Evolutionary conservation across 192 early-diverging fungal genomes (phyloP).

Genomic region (Tieghemiomyces parasiticus): DNA sequence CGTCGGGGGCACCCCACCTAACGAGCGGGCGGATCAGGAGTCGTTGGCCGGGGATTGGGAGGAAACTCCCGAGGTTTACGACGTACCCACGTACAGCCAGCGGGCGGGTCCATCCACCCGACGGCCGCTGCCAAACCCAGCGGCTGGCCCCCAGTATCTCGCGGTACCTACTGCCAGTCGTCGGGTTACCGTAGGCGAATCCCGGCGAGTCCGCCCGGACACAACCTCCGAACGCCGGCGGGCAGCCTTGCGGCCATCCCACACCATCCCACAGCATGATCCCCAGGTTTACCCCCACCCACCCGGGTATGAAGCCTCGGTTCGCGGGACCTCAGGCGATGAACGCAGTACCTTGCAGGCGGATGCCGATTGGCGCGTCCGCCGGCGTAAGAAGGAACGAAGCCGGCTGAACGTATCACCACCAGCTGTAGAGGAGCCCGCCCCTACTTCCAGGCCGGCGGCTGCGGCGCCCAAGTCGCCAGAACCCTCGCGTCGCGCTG

Average conservation of each 20-base stretch:
- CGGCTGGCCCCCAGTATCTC: not conserved
- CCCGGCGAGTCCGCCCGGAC: not conserved
- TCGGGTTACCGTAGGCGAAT: not conserved
- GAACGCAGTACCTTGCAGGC: not conserved
- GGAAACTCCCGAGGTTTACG: too few relatives aligned
- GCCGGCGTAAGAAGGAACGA: slow-evolving; percentile 5
- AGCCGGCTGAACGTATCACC: not conserved
- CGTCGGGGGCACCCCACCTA: not conserved
- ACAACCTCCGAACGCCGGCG: not conserved
- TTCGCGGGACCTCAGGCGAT: not conserved
- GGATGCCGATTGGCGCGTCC: not conserved
- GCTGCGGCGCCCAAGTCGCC: not conserved
- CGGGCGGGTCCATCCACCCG: not conserved
- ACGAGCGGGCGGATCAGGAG: not conserved
- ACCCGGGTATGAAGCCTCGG: not conserved
- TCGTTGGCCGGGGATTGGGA: not conserved
- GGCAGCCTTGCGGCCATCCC: not conserved
- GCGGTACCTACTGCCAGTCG: not conserved
- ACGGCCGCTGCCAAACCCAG: not conserved
- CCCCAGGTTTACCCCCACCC: not conserved
- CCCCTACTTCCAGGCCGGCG: not conserved
- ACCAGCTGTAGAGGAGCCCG: not conserved
- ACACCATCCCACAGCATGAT: not conserved
- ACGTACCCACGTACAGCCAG: too few relatives aligned
- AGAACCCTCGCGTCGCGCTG: not conserved